Base-by-base conservation (phyloP, 2,329 filamentous ascomycete genomes). In the Boeremia lycopersici region DNA sequence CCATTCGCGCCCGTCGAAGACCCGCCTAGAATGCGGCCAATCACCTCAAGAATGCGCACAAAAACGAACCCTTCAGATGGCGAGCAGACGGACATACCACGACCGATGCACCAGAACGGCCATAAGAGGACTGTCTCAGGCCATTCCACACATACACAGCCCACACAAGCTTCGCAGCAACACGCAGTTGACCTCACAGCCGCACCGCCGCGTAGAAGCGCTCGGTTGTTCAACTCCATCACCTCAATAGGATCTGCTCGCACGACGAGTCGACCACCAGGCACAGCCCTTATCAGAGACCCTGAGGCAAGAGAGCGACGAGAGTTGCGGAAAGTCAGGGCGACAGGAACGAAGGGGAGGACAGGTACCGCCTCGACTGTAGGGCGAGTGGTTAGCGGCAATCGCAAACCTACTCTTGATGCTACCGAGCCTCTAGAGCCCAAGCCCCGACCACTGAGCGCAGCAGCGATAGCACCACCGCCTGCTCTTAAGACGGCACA, bases 101-200 rank as follows among this genome's bases (percentile, higher is more conserved):
- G 70, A 33, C 72, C 72, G 7, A 69, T 73, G 33, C 70, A 70
- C 43, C 67, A 76, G 58, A 73, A 74, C 30, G 90, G 93, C 56
- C 86, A 92, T 72, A 98, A 97, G 77, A 86, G 93, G 63, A 97
- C 92, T 1, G 85, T 96, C n/a, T 96, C 93, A 35, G 93, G 93
- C 4, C 91, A 96, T 63, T 78, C 81, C 6, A 68, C 75, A n/a
- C 74, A 76, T 15, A 29, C 50, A 12, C 59, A 74, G 26, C 72
- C 75, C 36, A 33, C 48, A 13, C 63, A 63, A 57, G 70, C 29
- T 59, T 64, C 44, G 56, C 71, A 51, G 33, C 52, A 48, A n/a
- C 60, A 65, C 33, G 31, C 61, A 4, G 48, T 62, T n/a, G 76
- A 78, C 50, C 71, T 73, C n/a, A 73, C 77, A n/a, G 73, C 77